Percentiles rank a stretch among this genome's conserved stretches.
Evolutionary conservation across 2,329 filamentous ascomycete genomes (phyloP).

Genomic region (Macrophomina pseudophaseolina): DNA sequence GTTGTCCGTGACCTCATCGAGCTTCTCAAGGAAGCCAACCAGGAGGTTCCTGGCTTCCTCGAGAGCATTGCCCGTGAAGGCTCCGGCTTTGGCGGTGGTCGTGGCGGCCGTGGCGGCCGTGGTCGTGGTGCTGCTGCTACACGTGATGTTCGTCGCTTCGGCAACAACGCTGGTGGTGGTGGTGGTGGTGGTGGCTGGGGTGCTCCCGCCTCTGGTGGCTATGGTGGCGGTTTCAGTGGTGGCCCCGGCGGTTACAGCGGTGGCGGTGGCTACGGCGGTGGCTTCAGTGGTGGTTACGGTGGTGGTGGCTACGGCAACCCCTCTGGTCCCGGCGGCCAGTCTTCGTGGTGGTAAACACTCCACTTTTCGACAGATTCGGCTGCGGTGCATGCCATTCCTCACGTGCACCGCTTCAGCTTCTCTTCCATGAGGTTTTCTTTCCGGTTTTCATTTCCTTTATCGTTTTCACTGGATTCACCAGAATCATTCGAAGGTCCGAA

Average conservation of each 20-base stretch:
- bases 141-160: constrained; percentile 79
- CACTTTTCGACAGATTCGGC: constrained; percentile 35
- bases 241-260: constrained; percentile 48
- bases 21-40: constrained; percentile 98
- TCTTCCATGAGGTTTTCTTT: constrained; percentile 30
- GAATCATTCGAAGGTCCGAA: constrained; percentile 43
- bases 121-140: constrained; percentile 73
- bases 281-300: constrained; percentile 48
- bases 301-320: constrained; percentile 68
- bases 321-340: constrained; percentile 65
- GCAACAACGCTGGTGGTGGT: constrained; percentile 59
- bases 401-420: constrained; percentile 7
- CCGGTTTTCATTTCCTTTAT: constrained; percentile 38
- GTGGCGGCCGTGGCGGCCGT: constrained; percentile 64
- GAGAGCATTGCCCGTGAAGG: constrained; percentile 97
- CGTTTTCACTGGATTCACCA: constrained; percentile 38
- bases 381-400: constrained; percentile 12
- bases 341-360: constrained; percentile 68
- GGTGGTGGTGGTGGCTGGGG: constrained; percentile 52
- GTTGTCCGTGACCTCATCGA: constrained; percentile 96
- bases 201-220: constrained; percentile 40
- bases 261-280: constrained; percentile 31
- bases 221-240: constrained; percentile 42
- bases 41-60: constrained; percentile 91
- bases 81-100: constrained; percentile 77